Evolutionary conservation across 495 filamentous ascomycete species (phyloP).

Genomic region (Cercophora newfieldiana): DNA sequence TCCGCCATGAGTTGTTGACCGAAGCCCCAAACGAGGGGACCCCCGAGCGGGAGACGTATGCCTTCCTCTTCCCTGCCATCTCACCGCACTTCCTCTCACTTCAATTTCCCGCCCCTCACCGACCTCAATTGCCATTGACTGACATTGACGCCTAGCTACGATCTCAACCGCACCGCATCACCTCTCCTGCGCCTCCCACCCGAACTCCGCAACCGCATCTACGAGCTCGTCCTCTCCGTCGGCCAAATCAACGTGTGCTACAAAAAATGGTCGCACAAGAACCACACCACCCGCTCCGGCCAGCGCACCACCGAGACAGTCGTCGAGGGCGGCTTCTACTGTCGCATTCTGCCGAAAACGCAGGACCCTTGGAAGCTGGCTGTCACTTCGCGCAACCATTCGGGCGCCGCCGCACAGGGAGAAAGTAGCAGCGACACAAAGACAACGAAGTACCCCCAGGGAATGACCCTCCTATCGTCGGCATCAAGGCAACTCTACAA

Average conservation of each 20-base stretch:
- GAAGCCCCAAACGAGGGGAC: conserved; percentile 20
- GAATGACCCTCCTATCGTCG: conserved; percentile 31
- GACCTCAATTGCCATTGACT: neutral
- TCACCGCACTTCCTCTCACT: neutral
- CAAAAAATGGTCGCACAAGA: conserved; percentile 23
- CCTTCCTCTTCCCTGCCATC: neutral
- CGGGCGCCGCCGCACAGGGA: neutral
- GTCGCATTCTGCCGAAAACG: conserved; percentile 18
- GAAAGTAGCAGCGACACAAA: neutral
- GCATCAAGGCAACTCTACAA: conserved; percentile 36
- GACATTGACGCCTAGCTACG: conserved; percentile 13
- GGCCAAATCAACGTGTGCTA: conserved; percentile 35
- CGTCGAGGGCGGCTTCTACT: conserved; percentile 28
- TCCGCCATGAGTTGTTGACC: conserved; percentile 23
- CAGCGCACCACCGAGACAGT: conserved; percentile 15
- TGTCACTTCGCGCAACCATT: neutral
- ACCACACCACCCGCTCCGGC: conserved; percentile 7
- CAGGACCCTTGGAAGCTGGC: conserved; percentile 25
- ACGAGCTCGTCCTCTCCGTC: conserved; percentile 34
- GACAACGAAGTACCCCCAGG: neutral
- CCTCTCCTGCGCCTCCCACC: conserved; percentile 40
- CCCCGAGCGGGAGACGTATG: conserved; percentile 28
- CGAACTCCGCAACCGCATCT: conserved; percentile 45
- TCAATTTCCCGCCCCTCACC: neutral
- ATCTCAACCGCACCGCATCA: conserved; percentile 28